Percentiles rank a stretch among this genome's conserved stretches.
Conservation (phyloP, 2,329 filamentous ascomycete species). For the Stenocarpella maydis region DNA sequence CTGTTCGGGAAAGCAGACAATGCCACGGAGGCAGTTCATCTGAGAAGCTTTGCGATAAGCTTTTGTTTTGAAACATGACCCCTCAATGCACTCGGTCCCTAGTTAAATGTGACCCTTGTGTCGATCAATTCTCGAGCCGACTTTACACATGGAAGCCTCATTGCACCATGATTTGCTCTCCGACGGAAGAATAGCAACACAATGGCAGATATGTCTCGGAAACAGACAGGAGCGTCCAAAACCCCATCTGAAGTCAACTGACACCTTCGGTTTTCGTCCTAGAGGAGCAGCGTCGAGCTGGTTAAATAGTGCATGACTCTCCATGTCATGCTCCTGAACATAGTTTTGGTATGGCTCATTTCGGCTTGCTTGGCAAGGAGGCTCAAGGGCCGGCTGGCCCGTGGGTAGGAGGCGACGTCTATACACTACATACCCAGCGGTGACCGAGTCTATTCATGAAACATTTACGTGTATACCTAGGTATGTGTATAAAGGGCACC, state of each 20-base stretch:
- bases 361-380: constrained; percentile 11
- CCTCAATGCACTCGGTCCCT: not conserved
- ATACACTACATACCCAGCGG: too few species aligned
- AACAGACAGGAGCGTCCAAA: not conserved
- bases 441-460: not conserved
- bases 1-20: not conserved
- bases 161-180: not conserved
- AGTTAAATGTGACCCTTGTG: not conserved
- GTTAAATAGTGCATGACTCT: constrained; percentile 26
- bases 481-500: not conserved
- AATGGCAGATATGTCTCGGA: not conserved
- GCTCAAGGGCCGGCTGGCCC: not conserved
- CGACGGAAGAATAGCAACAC: not conserved
- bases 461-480: not conserved
- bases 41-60: constrained; percentile 6
- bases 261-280: not conserved
- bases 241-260: not conserved
- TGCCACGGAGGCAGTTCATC: constrained; percentile 1
- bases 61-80: constrained; percentile 18
- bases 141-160: not conserved
- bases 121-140: not conserved
- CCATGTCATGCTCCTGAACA: not conserved
- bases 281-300: not conserved
- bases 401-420: not conserved
- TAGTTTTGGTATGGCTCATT: constrained; percentile 18